phyloP scores from a whole-genome alignment of 441 rosid species.

The Brassica hybrid region DNA sequence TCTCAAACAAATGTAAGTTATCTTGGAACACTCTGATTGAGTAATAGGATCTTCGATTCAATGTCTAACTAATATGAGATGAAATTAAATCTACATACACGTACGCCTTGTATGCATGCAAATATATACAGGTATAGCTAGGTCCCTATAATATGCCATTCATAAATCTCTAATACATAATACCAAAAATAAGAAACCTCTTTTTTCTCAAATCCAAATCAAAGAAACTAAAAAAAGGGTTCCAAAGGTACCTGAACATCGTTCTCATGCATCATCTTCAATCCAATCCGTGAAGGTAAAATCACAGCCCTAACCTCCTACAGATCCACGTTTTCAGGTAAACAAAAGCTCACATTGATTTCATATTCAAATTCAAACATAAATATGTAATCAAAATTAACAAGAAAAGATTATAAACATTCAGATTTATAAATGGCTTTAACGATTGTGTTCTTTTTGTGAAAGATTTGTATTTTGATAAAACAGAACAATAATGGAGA shows the following conservation, averaged over 20 bases:
- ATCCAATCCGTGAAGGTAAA: not conserved
- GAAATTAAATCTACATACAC: not conserved
- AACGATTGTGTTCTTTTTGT: not conserved
- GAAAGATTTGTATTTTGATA: not conserved
- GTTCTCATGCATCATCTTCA: not conserved
- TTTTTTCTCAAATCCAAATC: not conserved
- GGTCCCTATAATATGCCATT: not conserved
- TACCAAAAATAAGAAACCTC: constrained; percentile 11
- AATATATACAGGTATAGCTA: not conserved
- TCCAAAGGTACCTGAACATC: not conserved
- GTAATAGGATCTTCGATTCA: not conserved
- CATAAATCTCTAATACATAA: not conserved
- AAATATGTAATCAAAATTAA: no score
- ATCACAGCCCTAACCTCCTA: not conserved
- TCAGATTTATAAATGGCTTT: not conserved
- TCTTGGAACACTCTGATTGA: not conserved
- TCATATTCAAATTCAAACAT: not conserved
- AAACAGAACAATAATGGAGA: constrained; percentile 52
- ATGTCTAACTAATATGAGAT: not conserved
- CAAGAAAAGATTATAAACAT: not conserved
- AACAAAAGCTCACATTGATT: not conserved
- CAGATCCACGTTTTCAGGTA: not conserved
- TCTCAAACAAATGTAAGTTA: not conserved
- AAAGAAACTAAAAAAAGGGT: not conserved
- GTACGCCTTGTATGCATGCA: not conserved